A percentile compares a stretch with the other conserved stretches of the same genome.
Evolutionary conservation across 1,284 basidiomycete species (phyloP).

Genomic region (Vanrija sp.): DNA sequence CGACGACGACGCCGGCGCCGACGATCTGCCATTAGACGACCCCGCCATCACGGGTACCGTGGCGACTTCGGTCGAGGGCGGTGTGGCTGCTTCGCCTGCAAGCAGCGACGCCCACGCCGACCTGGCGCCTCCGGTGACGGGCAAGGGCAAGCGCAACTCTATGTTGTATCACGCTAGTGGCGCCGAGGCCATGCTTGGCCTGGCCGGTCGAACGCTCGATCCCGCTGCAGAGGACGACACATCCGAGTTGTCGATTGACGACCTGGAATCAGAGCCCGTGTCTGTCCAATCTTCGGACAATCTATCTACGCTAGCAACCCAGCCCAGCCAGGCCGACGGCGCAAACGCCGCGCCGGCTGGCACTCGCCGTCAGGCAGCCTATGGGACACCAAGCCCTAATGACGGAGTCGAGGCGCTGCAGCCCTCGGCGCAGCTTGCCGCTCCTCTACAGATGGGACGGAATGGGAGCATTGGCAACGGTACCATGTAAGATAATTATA

Average conservation of each 20-base stretch:
- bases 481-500: too few relatives aligned
- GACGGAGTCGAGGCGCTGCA: too few relatives aligned
- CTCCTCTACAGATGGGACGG: too few relatives aligned
- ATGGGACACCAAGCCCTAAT: too few relatives aligned
- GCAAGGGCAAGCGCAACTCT: slow-evolving; percentile 44
- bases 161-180: slow-evolving; percentile 46
- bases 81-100: slow-evolving; percentile 5
- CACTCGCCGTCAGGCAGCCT: too few relatives aligned
- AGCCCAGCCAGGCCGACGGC: too few relatives aligned
- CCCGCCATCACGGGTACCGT: background rate
- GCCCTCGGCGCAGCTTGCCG: too few relatives aligned
- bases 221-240: slow-evolving; percentile 19
- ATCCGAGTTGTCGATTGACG: slow-evolving; percentile 13
- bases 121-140: background rate
- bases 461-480: too few relatives aligned
- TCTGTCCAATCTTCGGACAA: too few relatives aligned
- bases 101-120: slow-evolving; percentile 1
- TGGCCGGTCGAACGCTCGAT: slow-evolving; percentile 42
- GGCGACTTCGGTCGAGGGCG: slow-evolving; percentile 41
- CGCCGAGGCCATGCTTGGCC: slow-evolving; percentile 41
- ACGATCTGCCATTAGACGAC: slow-evolving; percentile 26
- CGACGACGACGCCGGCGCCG: slow-evolving; percentile 54
- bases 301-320: too few relatives aligned
- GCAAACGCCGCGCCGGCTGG: too few relatives aligned
- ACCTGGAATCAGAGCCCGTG: slow-evolving; percentile 12